These are phyloP conservation scores for Gentiana macrophylla DNA, from an alignment of 257 asterid genomes.

Conservation along the genomic window DNA sequence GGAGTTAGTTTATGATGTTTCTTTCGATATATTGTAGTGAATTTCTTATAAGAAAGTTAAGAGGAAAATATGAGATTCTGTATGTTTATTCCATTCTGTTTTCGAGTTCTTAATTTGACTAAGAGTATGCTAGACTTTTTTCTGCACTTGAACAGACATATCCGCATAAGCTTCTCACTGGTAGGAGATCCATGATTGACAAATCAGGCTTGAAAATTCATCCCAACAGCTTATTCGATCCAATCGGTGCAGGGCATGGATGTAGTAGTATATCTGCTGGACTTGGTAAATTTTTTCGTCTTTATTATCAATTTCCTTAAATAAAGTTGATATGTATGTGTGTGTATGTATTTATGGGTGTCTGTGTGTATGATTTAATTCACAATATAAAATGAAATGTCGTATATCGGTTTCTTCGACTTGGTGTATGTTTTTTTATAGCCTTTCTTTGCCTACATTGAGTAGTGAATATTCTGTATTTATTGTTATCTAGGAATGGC, in stretches of 20 bases:
- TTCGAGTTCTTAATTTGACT: background rate
- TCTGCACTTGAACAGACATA: slow-evolving; percentile 42
- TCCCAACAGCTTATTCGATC: slow-evolving; percentile 38
- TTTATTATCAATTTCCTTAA: slow-evolving; percentile 1
- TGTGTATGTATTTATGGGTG: too few relatives aligned
- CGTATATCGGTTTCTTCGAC: too few relatives aligned
- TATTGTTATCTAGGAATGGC: slow-evolving; percentile 58
- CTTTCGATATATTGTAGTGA: background rate
- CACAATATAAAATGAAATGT: too few relatives aligned
- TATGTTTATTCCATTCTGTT: background rate
- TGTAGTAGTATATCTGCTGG: slow-evolving; percentile 90
- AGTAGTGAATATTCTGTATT: background rate
- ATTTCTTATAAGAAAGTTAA: background rate
- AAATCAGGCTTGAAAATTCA: slow-evolving; percentile 24
- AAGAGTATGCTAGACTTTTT: slow-evolving; percentile 4
- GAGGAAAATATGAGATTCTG: background rate
- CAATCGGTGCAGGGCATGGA: slow-evolving; percentile 81
- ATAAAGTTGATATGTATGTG: too few relatives aligned
- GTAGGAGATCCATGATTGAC: slow-evolving; percentile 47
- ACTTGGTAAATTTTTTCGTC: slow-evolving; percentile 46
- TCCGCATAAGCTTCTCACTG: slow-evolving; percentile 89
- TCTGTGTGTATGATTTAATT: too few relatives aligned
- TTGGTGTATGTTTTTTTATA: too few relatives aligned
- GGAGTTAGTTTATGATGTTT: background rate
- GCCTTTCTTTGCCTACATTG: too few relatives aligned